A percentile compares a stretch with the other conserved stretches of the same genome.
phyloP scores from a whole-genome alignment of 768 basidiomycete species.

The Boletus subcaerulescens region DNA sequence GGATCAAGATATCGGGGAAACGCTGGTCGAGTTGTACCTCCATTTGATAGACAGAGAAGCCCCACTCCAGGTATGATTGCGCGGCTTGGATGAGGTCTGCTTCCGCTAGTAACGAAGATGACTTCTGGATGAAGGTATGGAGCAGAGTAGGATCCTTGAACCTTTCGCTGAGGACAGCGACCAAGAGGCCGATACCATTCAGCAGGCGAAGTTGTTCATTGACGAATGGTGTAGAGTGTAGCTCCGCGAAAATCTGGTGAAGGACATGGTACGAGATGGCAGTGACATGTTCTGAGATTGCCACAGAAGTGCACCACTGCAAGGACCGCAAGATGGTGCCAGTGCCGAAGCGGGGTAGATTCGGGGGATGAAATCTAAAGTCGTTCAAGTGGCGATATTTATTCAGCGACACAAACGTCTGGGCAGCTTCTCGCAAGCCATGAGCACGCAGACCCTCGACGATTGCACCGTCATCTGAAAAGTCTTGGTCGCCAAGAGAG shows the following conservation, averaged over 20 bases:
- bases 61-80: slow-evolving; percentile 80
- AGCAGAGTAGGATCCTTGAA: slow-evolving; percentile 62
- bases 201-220: slow-evolving; percentile 80
- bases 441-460: slow-evolving; percentile 38
- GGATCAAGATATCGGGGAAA: slow-evolving; percentile 65
- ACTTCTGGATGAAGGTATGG: slow-evolving; percentile 64
- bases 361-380: slow-evolving; percentile 58
- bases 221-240: slow-evolving; percentile 67
- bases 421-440: slow-evolving; percentile 35
- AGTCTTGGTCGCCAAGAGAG: slow-evolving; percentile 67
- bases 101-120: slow-evolving; percentile 62
- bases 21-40: slow-evolving; percentile 43
- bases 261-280: slow-evolving; percentile 76
- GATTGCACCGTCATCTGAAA: slow-evolving; percentile 50
- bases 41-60: slow-evolving; percentile 51
- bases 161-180: slow-evolving; percentile 55
- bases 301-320: slow-evolving; percentile 51
- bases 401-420: slow-evolving; percentile 50
- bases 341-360: slow-evolving; percentile 57
- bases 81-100: slow-evolving; percentile 63
- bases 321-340: slow-evolving; percentile 52
- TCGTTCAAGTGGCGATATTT: slow-evolving; percentile 48
- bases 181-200: slow-evolving; percentile 70
- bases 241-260: slow-evolving; percentile 64
- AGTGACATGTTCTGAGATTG: slow-evolving; percentile 41